Evolutionary conservation across 768 basidiomycete genomes (phyloP).

Genomic region (Mycena indigotica): DNA sequence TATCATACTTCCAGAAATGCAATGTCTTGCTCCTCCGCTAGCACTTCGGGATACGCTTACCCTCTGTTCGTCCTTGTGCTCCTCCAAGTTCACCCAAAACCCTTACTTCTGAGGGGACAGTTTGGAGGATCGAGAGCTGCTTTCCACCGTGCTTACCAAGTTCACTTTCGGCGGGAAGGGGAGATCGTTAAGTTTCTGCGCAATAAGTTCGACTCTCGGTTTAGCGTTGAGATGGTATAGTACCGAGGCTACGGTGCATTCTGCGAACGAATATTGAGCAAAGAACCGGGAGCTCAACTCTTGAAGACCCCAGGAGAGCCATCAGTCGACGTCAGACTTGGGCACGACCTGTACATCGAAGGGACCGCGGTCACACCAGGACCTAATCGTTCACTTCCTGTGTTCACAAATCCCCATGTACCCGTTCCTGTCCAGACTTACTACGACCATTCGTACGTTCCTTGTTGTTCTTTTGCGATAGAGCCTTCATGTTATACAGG

Average conservation of each 20-base stretch:
- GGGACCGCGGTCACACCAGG: conserved; percentile 85
- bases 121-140: conserved; percentile 60
- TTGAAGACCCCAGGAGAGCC: conserved; percentile 76
- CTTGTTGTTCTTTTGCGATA: not conserved
- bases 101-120: conserved; percentile 81
- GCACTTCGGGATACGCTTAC: conserved; percentile 77
- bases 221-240: conserved; percentile 65
- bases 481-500: conserved; percentile 52
- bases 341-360: conserved; percentile 84
- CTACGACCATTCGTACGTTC: conserved; percentile 76
- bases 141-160: conserved; percentile 74
- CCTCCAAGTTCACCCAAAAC: conserved; percentile 91
- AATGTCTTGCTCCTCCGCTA: conserved; percentile 65
- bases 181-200: conserved; percentile 93
- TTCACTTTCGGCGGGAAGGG: conserved; percentile 91
- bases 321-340: conserved; percentile 76
- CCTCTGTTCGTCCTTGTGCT: conserved; percentile 88
- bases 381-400: conserved; percentile 71
- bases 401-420: conserved; percentile 86
- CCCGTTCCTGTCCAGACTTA: conserved; percentile 78
- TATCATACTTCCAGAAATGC: conserved; percentile 58
- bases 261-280: conserved; percentile 89
- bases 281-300: conserved; percentile 83
- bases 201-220: conserved; percentile 90
- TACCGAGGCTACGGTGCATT: conserved; percentile 89